Percentiles rank a stretch among this genome's conserved stretches.
Evolutionary conservation across 148 eudicot species (phyloP).

Genomic region (Nepenthes gracilis): DNA sequence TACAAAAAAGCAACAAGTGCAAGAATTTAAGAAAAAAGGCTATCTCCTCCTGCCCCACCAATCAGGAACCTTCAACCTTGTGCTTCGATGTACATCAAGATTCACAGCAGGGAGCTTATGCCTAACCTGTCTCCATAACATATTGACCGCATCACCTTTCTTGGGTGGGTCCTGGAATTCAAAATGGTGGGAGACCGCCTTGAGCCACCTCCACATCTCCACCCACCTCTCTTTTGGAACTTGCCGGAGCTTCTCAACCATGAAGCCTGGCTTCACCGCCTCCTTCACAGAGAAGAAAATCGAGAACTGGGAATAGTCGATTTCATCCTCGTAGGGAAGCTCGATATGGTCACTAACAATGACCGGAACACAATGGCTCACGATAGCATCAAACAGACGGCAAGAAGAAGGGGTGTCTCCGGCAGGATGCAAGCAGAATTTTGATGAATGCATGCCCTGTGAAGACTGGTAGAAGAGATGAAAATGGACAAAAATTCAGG

Average conservation of each 20-base stretch:
- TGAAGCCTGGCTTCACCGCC: conserved; percentile 45
- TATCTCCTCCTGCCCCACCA: conserved; percentile 66
- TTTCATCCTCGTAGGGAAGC: conserved; percentile 78
- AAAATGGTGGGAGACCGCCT: conserved; percentile 59
- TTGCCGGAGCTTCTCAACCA: conserved; percentile 43
- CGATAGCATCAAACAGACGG: conserved; percentile 81
- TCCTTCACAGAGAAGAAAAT: conserved; percentile 62
- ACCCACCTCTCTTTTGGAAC: conserved; percentile 67
- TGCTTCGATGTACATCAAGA: conserved; percentile 64
- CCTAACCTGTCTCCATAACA: conserved; percentile 88
- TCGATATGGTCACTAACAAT: conserved; percentile 76
- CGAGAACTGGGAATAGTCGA: conserved; percentile 62
- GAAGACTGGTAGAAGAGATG: conserved; percentile 35
- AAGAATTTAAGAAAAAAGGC: background rate
- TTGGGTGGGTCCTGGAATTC: conserved; percentile 85
- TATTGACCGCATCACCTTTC: conserved; percentile 63
- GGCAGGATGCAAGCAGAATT: conserved; percentile 83
- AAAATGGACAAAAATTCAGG: conserved; percentile 2
- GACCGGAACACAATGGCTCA: conserved; percentile 85
- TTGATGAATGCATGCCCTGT: conserved; percentile 70
- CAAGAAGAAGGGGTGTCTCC: conserved; percentile 95
- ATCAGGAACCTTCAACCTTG: conserved; percentile 75
- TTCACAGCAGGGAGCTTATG: conserved; percentile 61
- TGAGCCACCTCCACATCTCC: conserved; percentile 65
- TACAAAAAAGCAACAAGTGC: background rate